A percentile compares a stretch with the other conserved stretches of the same genome.
phyloP scores from a whole-genome alignment of 805 yeast species.

The Sugiyamaella qingdaonensis region DNA sequence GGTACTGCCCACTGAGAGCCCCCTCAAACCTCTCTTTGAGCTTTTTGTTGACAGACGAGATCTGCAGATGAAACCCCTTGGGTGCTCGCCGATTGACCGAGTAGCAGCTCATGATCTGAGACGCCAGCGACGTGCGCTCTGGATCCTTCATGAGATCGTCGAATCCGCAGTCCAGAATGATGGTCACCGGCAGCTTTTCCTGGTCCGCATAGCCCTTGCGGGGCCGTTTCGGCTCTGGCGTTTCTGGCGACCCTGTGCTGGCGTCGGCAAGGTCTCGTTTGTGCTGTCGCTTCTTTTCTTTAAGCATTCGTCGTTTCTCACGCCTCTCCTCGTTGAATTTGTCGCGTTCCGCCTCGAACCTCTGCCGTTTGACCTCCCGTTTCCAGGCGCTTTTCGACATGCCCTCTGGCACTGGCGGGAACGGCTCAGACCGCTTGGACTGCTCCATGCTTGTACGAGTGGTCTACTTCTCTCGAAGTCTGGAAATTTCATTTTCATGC shows the following conservation, averaged over 20 bases:
- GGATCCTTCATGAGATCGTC: conserved; percentile 84
- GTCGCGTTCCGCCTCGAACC: conserved; percentile 62
- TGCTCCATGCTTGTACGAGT: not conserved
- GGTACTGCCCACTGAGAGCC: conserved; percentile 51
- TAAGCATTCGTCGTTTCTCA: conserved; percentile 47
- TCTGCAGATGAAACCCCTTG: conserved; percentile 52
- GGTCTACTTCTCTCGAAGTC: not conserved
- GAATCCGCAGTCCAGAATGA: conserved; percentile 85
- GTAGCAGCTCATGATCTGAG: conserved; percentile 79
- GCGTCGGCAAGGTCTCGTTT: conserved; percentile 36
- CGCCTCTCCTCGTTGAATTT: conserved; percentile 51
- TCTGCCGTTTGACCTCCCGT: conserved; percentile 52
- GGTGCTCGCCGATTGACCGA: conserved; percentile 65
- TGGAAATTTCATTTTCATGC: too few relatives aligned
- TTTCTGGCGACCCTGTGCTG: conserved; percentile 27
- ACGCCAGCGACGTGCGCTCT: conserved; percentile 62
- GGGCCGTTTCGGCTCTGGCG: conserved; percentile 10
- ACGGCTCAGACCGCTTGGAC: conserved; percentile 7
- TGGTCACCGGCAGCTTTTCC: conserved; percentile 41
- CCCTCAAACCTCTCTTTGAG: conserved; percentile 66
- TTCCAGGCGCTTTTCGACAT: conserved; percentile 87
- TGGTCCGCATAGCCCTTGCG: conserved; percentile 16
- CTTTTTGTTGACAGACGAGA: conserved; percentile 63
- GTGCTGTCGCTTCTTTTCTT: conserved; percentile 39
- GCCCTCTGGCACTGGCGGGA: conserved; percentile 62